phyloP scores from a whole-genome alignment of 371 early-diverging fungal species.

The Syncephalis fuscata region DNA sequence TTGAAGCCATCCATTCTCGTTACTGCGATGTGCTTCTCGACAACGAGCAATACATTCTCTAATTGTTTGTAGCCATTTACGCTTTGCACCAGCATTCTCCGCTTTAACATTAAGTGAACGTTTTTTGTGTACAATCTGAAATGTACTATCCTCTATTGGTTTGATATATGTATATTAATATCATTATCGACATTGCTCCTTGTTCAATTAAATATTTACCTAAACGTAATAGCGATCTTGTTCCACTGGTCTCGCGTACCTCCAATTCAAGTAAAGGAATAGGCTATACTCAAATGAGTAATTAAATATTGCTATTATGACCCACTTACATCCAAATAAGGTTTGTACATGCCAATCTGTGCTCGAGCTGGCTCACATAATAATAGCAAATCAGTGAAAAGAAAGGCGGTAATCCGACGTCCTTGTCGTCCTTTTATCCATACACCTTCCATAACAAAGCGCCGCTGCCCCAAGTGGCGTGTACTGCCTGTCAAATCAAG shows the following conservation, averaged over 20 bases:
- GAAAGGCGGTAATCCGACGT: conserved; percentile 59
- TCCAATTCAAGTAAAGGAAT: neutral
- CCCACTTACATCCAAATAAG: conserved; percentile 1
- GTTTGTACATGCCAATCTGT: neutral
- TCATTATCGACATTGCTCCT: neutral
- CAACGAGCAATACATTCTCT: conserved; percentile 4
- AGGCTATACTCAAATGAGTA: neutral
- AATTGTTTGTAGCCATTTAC: conserved; percentile 7
- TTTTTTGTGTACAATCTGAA: conserved; percentile 5
- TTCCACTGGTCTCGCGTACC: neutral
- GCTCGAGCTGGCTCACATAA: conserved; percentile 12
- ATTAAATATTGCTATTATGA: conserved; percentile 1
- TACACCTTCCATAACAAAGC: conserved; percentile 65
- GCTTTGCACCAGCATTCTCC: conserved; percentile 3
- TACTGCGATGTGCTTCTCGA: neutral
- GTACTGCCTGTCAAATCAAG: conserved; percentile 39
- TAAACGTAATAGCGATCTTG: neutral
- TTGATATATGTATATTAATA: neutral
- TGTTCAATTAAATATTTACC: neutral
- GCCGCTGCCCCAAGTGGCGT: conserved; percentile 39
- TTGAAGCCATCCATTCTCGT: neutral
- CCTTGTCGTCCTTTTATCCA: conserved; percentile 72
- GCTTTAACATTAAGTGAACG: conserved; percentile 3
- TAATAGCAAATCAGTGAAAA: conserved; percentile 79
- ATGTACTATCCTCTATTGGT: conserved; percentile 4